Base-by-base conservation (phyloP, 169 alveolate genomes). In the Plasmodium coatneyi region DNA sequence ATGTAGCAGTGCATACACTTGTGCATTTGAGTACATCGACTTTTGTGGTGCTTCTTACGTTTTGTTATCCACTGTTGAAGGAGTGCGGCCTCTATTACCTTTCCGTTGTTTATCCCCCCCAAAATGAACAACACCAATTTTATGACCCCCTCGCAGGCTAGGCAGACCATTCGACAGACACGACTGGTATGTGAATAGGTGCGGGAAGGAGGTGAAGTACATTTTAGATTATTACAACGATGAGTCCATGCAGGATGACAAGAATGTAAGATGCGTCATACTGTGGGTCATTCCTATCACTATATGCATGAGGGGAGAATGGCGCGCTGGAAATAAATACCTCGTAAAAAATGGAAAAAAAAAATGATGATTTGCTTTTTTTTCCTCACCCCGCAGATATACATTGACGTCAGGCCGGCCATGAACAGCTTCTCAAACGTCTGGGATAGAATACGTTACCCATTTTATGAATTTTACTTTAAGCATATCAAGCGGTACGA, bases 161-260 rank as follows among this genome's bases (percentile, higher is more conserved):
- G 98, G 97, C 10, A 56, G 71, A 25, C 98, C 98, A 10, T 97
- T 97, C 76, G 98, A 97, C 71, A 95, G 98, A 12, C 98, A 97
- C 83, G 98, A 97, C 86, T 97, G 98, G 98, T 96, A 76, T 83
- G 80, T 97, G 30, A 94, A 97, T 60, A 94, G 98, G 7, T 96
- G 97, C 70, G 98, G 98, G 19, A 87, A 79, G 34, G 95, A 95
- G 36, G 97, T 97, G 32, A 96, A 98, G 30, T 97, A 97, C 87
- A 81, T 97, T 79, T 82, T 97, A 84, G 98, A 97, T 94, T 97
- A 96, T 72, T 97, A 97, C 92, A 98, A 97, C 74, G 98, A 97
- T 91, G 97, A 97, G 28, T 39, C 83, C 2, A 96, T 93, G 30
- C 43, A 66, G 32, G 97, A 96, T 74, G 96, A 93, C 60, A 83